Evolutionary conservation across 345 rosid species (phyloP).

Genomic region (Gossypioides kirkii): DNA sequence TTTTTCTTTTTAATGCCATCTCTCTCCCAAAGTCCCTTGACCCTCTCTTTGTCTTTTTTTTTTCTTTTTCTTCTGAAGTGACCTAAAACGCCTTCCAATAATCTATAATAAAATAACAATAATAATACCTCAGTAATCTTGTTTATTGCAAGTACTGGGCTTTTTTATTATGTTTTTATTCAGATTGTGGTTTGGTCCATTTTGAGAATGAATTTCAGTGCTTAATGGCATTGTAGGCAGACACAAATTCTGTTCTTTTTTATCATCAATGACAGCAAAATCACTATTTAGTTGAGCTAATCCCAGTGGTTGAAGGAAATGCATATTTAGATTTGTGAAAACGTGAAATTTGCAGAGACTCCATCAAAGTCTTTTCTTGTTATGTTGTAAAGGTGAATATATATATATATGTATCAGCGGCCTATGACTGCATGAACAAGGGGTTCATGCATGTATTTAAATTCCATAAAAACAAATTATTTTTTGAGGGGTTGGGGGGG

Average conservation of each 20-base stretch:
- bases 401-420: background rate
- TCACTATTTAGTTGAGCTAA: background rate
- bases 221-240: background rate
- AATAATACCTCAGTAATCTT: background rate
- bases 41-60: constrained; percentile 11
- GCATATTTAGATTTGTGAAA: background rate
- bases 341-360: background rate
- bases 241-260: no score
- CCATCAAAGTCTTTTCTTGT: background rate
- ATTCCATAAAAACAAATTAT: background rate
- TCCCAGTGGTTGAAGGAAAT: background rate
- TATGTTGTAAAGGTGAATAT: background rate
- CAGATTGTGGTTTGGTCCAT: background rate
- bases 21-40: background rate
- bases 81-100: background rate
- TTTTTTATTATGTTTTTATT: background rate
- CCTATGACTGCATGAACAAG: background rate
- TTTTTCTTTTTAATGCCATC: background rate
- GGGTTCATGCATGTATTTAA: background rate
- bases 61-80: background rate
- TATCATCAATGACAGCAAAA: no score
- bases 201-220: background rate
- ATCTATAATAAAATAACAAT: no score
- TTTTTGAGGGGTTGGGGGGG: background rate
- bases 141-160: background rate